Conservation (phyloP, 164 flowering plant genomes). For the Nelumbo lutea region DNA sequence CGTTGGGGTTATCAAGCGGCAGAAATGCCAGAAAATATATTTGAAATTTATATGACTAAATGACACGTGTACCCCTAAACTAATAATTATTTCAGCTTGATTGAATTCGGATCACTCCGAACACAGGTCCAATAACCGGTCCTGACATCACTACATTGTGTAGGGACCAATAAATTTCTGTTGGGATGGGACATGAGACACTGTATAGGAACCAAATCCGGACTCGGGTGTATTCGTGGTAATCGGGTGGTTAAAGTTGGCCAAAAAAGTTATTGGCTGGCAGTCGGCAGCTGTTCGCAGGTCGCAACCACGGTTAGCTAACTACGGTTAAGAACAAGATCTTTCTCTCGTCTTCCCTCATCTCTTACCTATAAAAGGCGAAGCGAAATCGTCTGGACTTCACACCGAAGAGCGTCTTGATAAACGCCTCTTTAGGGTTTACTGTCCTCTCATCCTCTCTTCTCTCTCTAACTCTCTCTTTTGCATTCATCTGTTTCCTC, state of each 20-base stretch:
- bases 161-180: no score
- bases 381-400: neutral
- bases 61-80: no score
- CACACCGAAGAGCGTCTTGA: constrained; percentile 36
- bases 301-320: constrained; percentile 22
- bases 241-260: constrained; percentile 1
- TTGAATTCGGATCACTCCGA: no score
- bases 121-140: no score
- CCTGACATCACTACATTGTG: no score
- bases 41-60: no score
- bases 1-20: no score
- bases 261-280: constrained; percentile 9
- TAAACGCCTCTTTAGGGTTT: constrained; percentile 27
- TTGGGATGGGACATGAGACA: no score
- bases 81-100: no score
- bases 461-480: neutral
- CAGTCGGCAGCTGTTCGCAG: neutral
- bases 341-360: neutral
- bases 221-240: neutral
- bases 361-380: constrained; percentile 6
- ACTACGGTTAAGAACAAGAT: constrained; percentile 20
- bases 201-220: neutral
- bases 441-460: neutral
- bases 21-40: no score
- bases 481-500: neutral